These are phyloP conservation scores for Candida chilensis DNA, from an alignment of 805 yeast species.

Conservation along the genomic window DNA sequence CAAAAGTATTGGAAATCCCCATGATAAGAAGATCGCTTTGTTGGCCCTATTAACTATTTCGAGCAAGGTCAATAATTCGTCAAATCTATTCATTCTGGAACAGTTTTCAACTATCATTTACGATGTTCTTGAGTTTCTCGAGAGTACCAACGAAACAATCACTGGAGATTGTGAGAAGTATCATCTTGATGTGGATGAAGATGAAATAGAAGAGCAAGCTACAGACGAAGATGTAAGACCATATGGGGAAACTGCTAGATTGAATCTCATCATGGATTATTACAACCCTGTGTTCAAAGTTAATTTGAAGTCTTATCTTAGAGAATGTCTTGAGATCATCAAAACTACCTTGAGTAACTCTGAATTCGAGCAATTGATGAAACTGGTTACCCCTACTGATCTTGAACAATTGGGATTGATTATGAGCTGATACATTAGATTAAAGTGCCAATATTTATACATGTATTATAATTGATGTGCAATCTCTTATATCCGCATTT, in stretches of 20 bases:
- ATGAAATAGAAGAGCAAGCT: slow-evolving; percentile 8
- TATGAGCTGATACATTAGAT: no score
- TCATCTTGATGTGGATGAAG: slow-evolving; percentile 25
- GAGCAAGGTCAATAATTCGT: slow-evolving; percentile 17
- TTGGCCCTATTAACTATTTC: slow-evolving; percentile 51
- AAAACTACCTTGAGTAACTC: slow-evolving; percentile 11
- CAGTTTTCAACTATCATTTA: slow-evolving; percentile 18
- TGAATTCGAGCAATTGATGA: slow-evolving; percentile 23
- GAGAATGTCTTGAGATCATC: slow-evolving; percentile 15
- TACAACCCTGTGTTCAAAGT: slow-evolving; percentile 48
- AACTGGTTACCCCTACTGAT: no score
- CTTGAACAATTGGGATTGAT: no score
- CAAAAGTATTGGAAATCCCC: slow-evolving; percentile 59
- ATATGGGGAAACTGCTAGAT: slow-evolving; percentile 33
- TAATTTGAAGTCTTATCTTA: slow-evolving; percentile 35
- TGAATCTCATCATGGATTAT: slow-evolving; percentile 20
- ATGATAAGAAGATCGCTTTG: slow-evolving; percentile 60
- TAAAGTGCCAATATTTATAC: no score
- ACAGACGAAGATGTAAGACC: slow-evolving; percentile 12
- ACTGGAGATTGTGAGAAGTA: slow-evolving; percentile 49
- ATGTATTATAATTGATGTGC: no score
- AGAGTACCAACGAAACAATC: slow-evolving; percentile 60
- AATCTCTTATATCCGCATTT: no score
- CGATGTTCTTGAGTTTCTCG: slow-evolving; percentile 40
- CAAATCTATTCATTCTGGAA: slow-evolving; percentile 8